Percentiles rank a stretch among this genome's conserved stretches.
phyloP scores from a whole-genome alignment of 2,329 filamentous ascomycete genomes.

The Dothideomycetes sp. region DNA sequence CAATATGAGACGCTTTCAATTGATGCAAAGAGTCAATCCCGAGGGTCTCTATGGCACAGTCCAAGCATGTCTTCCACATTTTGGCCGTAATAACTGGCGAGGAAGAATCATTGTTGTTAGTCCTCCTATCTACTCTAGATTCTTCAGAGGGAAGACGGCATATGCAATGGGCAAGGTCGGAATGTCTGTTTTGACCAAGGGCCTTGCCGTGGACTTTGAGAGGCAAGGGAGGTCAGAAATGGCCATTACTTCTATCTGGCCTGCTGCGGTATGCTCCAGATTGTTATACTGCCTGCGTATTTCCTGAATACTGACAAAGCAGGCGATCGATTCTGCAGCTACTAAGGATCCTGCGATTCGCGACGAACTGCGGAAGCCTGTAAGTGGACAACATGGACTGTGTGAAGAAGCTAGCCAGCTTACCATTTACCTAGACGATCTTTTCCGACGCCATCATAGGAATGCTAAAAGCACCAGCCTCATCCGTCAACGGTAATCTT shows the following conservation, averaged over 20 bases:
- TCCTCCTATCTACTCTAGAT: slow-evolving; percentile 75
- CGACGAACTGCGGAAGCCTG: slow-evolving; percentile 51
- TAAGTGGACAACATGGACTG: slow-evolving; percentile 15
- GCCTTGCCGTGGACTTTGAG: slow-evolving; percentile 70
- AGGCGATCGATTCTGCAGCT: slow-evolving; percentile 64
- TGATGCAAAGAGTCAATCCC: slow-evolving; percentile 65
- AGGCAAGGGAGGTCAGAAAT: slow-evolving; percentile 54
- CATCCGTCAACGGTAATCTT: slow-evolving; percentile 58
- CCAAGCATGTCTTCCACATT: slow-evolving; percentile 57
- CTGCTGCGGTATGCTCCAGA: slow-evolving; percentile 49
- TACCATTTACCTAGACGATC: too few relatives aligned
- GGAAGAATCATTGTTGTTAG: slow-evolving; percentile 67
- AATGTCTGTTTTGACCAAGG: slow-evolving; percentile 74
- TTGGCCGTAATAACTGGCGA: slow-evolving; percentile 35
- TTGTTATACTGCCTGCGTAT: neutral
- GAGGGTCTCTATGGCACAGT: slow-evolving; percentile 66
- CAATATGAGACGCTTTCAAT: slow-evolving; percentile 38
- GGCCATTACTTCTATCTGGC: slow-evolving; percentile 77
- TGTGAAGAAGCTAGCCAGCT: too few relatives aligned
- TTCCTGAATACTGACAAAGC: slow-evolving; percentile 10
- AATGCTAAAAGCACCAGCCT: slow-evolving; percentile 51
- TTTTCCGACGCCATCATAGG: slow-evolving; percentile 71
- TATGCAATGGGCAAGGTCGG: slow-evolving; percentile 70
- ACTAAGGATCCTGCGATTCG: slow-evolving; percentile 42
- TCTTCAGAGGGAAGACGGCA: slow-evolving; percentile 76